These are phyloP conservation scores for Adiantum capillusveneris DNA, from an alignment of 75 land plant species.

Conservation along the genomic window DNA sequence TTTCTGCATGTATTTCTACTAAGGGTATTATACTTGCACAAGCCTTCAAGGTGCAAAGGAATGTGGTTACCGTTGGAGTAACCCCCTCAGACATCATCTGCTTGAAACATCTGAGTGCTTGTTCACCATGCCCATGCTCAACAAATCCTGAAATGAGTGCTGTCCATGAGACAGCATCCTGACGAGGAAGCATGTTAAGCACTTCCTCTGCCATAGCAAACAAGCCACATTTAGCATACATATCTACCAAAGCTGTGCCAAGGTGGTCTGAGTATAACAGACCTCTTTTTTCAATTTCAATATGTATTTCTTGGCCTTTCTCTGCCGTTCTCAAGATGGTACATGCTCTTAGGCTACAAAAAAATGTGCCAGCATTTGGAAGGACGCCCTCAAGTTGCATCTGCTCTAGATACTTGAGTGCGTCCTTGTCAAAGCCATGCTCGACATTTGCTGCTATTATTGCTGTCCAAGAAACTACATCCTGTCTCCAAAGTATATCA, in stretches of 20 bases:
- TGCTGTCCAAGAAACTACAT: constrained; percentile 41
- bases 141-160: constrained; percentile 37
- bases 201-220: constrained; percentile 20
- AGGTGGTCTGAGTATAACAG: background rate
- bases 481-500: constrained; percentile 9
- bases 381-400: constrained; percentile 8
- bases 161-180: constrained; percentile 48
- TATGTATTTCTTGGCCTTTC: background rate
- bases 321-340: background rate
- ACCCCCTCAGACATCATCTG: constrained; percentile 41
- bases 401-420: constrained; percentile 21
- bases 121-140: constrained; percentile 30
- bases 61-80: constrained; percentile 32
- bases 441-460: constrained; percentile 34
- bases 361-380: constrained; percentile 29
- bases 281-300: background rate
- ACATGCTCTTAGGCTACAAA: constrained; percentile 29
- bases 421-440: constrained; percentile 24
- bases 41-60: constrained; percentile 44
- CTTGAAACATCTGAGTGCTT: constrained; percentile 37
- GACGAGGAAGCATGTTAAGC: constrained; percentile 3
- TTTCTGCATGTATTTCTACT: constrained; percentile 36
- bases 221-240: constrained; percentile 11
- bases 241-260: constrained; percentile 3
- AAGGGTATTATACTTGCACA: constrained; percentile 32